Evolutionary conservation across 2,329 filamentous ascomycete species (phyloP).

Genomic region (Neofusicoccum laricinum): DNA sequence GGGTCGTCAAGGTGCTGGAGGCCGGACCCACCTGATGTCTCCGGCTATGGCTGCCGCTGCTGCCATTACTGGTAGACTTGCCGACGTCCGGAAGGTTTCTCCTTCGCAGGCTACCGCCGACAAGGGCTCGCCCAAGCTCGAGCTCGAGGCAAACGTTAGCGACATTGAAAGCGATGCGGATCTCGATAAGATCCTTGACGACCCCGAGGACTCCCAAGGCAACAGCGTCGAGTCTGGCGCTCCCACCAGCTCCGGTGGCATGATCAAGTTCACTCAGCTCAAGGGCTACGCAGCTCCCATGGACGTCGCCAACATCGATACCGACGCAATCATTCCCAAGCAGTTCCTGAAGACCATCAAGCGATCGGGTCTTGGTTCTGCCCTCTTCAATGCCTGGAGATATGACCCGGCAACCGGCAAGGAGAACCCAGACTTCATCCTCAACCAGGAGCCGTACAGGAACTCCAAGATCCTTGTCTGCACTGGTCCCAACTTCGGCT

Average conservation of each 20-base stretch:
- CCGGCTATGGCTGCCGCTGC: slow-evolving; percentile 94
- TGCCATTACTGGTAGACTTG: slow-evolving; percentile 83
- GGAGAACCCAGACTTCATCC: slow-evolving; percentile 77
- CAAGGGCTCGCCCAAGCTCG: slow-evolving; percentile 55
- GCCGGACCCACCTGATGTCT: slow-evolving; percentile 93
- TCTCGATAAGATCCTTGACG: slow-evolving; percentile 61
- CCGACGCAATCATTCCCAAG: slow-evolving; percentile 99
- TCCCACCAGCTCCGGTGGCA: slow-evolving; percentile 55
- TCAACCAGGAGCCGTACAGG: slow-evolving; percentile 87
- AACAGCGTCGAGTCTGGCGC: slow-evolving; percentile 58
- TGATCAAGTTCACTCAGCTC: slow-evolving; percentile 79
- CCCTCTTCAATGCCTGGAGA: slow-evolving; percentile 82
- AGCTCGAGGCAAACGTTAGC: slow-evolving; percentile 58
- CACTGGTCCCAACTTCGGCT: slow-evolving; percentile 92
- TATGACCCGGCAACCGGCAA: slow-evolving; percentile 67
- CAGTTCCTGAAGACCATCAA: slow-evolving; percentile 99
- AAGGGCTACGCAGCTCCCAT: slow-evolving; percentile 86
- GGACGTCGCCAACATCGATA: slow-evolving; percentile 89
- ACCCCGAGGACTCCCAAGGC: slow-evolving; percentile 62
- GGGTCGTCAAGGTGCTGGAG: slow-evolving; percentile 86
- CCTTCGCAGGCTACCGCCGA: slow-evolving; percentile 41
- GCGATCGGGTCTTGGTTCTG: slow-evolving; percentile 84
- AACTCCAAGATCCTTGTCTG: slow-evolving; percentile 84
- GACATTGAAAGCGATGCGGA: slow-evolving; percentile 61
- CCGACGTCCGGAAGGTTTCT: slow-evolving; percentile 81